Conservation (phyloP, 2,329 filamentous ascomycete genomes). For the Teratosphaeria destructans region DNA sequence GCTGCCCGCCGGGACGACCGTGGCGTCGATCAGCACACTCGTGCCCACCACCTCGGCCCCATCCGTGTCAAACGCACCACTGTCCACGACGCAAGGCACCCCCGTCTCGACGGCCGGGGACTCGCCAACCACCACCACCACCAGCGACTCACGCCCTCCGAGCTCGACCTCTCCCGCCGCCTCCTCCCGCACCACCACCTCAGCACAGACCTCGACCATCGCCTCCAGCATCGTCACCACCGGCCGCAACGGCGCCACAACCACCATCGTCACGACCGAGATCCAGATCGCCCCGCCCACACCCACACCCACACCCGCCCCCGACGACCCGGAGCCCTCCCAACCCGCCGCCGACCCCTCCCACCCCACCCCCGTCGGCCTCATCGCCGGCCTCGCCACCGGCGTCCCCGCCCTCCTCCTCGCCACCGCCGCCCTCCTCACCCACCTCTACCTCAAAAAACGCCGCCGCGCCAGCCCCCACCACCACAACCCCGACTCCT, state of each 20-base stretch:
- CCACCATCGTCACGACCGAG: slow-evolving; percentile 1
- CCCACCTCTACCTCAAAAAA: slow-evolving; percentile 2
- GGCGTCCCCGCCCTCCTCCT: slow-evolving; percentile 9
- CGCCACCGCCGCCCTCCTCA: slow-evolving; percentile 1
- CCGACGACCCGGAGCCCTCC: background rate
- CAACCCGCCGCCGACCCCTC: background rate
- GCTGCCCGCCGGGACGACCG: slow-evolving; percentile 6
- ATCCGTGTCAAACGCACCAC: background rate
- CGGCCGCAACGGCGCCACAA: background rate
- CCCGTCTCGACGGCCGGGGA: slow-evolving; percentile 1
- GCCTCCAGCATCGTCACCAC: background rate
- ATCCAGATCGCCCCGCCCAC: background rate
- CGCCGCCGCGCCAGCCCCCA: slow-evolving; percentile 1
- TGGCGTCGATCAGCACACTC: slow-evolving; percentile 12
- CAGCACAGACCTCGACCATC: background rate
- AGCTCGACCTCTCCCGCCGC: background rate
- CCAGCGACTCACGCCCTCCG: background rate
- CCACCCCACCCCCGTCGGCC: background rate
- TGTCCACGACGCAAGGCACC: background rate
- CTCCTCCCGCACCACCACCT: slow-evolving; percentile 2
- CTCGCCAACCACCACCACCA: background rate
- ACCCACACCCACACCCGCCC: background rate
- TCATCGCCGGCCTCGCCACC: slow-evolving; percentile 10
- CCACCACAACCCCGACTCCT: background rate
- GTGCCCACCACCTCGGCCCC: slow-evolving; percentile 4